These are phyloP conservation scores for Rosa persica DNA, from an alignment of 306 rosid genomes.

Conservation along the genomic window DNA sequence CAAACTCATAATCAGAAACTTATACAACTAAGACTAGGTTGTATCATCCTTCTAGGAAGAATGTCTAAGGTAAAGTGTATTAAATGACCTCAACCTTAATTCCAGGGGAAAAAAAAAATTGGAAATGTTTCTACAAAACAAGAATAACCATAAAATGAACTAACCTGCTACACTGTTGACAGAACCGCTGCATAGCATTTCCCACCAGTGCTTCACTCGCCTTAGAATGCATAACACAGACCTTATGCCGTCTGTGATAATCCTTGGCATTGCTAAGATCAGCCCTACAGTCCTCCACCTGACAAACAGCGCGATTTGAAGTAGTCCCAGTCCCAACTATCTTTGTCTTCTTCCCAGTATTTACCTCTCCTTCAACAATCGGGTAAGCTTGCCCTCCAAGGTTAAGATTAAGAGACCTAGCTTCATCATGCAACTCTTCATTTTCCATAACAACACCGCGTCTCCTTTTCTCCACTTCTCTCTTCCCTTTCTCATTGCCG, in stretches of 20 bases:
- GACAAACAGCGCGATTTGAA: constrained; percentile 68
- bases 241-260: constrained; percentile 78
- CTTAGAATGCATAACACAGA: constrained; percentile 73
- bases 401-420: constrained; percentile 54
- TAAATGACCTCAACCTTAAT: not conserved
- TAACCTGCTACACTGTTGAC: constrained; percentile 94
- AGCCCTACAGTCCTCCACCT: constrained; percentile 74
- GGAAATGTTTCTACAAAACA: constrained; percentile 20
- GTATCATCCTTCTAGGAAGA: not conserved
- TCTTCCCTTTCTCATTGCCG: constrained; percentile 42
- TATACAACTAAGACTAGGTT: no score
- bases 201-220: constrained; percentile 69
- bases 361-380: constrained; percentile 50
- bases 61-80: not conserved
- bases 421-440: constrained; percentile 52
- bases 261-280: constrained; percentile 79
- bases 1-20: not conserved
- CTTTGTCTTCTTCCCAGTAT: constrained; percentile 64
- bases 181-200: constrained; percentile 77
- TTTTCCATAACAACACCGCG: constrained; percentile 59
- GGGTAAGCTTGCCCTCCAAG: constrained; percentile 59
- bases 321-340: constrained; percentile 50
- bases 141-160: constrained; percentile 22
- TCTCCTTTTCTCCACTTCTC: constrained; percentile 74
- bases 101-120: not conserved